phyloP scores from a whole-genome alignment of 2,329 filamentous ascomycete genomes.

The Zymoseptoria crescenta region DNA sequence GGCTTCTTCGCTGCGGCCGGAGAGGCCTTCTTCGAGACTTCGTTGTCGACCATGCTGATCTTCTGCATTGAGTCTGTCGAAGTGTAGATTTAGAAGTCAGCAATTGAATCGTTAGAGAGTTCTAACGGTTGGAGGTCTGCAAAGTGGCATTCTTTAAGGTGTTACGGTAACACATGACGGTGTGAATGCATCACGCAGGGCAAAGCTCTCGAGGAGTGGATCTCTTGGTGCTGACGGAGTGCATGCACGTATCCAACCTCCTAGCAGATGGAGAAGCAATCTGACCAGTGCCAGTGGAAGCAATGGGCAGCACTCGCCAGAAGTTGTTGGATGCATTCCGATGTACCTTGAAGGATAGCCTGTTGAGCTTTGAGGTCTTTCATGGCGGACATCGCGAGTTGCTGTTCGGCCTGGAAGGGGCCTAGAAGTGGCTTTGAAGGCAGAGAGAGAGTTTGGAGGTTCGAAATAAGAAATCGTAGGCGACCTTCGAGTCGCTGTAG shows the following conservation, averaged over 20 bases:
- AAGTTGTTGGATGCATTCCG: conserved; percentile 1
- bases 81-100: neutral
- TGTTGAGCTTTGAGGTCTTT: conserved; percentile 37
- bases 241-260: neutral
- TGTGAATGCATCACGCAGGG: neutral
- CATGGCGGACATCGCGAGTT: conserved; percentile 15
- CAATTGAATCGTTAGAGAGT: neutral
- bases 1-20: conserved; percentile 14
- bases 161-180: neutral
- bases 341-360: conserved; percentile 34
- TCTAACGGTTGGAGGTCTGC: neutral
- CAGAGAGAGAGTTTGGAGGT: neutral
- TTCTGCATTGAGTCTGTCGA: conserved; percentile 21
- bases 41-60: conserved; percentile 30
- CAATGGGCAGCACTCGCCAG: conserved; percentile 2
- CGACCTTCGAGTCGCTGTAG: neutral
- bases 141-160: neutral
- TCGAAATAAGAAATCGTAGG: neutral
- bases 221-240: neutral
- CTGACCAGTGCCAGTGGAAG: conserved; percentile 4
- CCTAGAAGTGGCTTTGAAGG: neutral
- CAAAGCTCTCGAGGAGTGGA: neutral
- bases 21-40: conserved; percentile 14
- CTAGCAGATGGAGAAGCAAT: conserved; percentile 1
- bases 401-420: neutral